Conservation (phyloP, 768 basidiomycete species). For the Leccinum longicurvipes region DNA sequence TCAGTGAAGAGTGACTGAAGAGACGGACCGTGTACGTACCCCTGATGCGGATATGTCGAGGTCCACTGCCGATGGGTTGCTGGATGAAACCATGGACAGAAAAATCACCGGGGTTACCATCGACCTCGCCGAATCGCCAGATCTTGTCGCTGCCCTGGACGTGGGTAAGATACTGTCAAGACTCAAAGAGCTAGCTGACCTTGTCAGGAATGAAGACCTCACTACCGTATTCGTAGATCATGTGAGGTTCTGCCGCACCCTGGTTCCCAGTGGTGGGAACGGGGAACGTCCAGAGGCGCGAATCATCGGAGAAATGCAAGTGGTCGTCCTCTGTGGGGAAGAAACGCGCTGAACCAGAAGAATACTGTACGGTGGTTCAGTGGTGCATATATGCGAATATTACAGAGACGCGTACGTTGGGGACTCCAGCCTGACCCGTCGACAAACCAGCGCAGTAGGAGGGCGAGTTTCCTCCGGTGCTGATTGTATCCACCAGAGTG, state of each 20-base stretch:
- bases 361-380: constrained; percentile 37
- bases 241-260: constrained; percentile 59
- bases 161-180: not conserved
- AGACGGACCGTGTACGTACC: constrained; percentile 20
- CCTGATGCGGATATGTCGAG: constrained; percentile 46
- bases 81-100: constrained; percentile 58
- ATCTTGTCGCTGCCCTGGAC: constrained; percentile 62
- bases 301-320: constrained; percentile 31
- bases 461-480: constrained; percentile 50
- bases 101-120: constrained; percentile 43
- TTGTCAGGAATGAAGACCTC: constrained; percentile 68
- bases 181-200: constrained; percentile 34
- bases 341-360: constrained; percentile 51
- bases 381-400: not conserved
- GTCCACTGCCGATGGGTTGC: constrained; percentile 56
- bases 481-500: constrained; percentile 42
- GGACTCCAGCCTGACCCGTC: constrained; percentile 55
- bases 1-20: not conserved
- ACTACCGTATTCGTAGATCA: constrained; percentile 50
- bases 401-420: constrained; percentile 43
- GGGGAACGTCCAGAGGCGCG: constrained; percentile 54
- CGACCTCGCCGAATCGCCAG: constrained; percentile 43
- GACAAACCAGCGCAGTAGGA: constrained; percentile 50
- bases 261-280: constrained; percentile 28
- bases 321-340: constrained; percentile 43